A percentile compares a stretch with the other conserved stretches of the same genome.
Evolutionary conservation across 345 rosid genomes (phyloP).

Genomic region (Sisymbrium irio): DNA sequence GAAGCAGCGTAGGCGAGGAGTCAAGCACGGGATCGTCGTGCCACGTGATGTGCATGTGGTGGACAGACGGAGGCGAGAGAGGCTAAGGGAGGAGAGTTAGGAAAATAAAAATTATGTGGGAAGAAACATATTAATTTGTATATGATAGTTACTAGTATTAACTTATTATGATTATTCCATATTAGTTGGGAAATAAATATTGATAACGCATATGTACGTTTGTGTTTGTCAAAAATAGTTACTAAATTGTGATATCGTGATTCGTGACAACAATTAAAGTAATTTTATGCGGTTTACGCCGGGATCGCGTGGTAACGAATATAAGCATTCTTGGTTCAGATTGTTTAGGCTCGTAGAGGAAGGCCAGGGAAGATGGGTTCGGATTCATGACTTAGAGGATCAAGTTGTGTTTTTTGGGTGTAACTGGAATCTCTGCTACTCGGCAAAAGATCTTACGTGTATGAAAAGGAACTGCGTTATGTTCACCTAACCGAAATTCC

Average conservation of each 20-base stretch:
- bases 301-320: neutral
- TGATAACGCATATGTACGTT: too few relatives aligned
- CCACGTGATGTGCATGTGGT: slow-evolving; percentile 39
- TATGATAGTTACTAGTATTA: too few relatives aligned
- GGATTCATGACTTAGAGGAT: neutral
- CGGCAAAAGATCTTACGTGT: neutral
- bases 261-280: too few relatives aligned
- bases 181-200: too few relatives aligned
- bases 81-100: slow-evolving; percentile 4
- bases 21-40: slow-evolving; percentile 3
- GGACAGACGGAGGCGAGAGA: neutral
- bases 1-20: slow-evolving; percentile 37
- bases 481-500: neutral
- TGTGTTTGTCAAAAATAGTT: too few relatives aligned
- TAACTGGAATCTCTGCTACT: neutral
- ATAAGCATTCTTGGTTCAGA: neutral
- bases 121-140: too few relatives aligned
- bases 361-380: neutral
- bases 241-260: too few relatives aligned
- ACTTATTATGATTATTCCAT: too few relatives aligned
- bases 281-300: too few relatives aligned
- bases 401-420: neutral
- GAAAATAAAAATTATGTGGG: neutral
- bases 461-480: neutral
- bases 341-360: slow-evolving; percentile 3